These are phyloP conservation scores for Henningerozyma blattae DNA, from an alignment of 805 yeast genomes.

Conservation along the genomic window DNA sequence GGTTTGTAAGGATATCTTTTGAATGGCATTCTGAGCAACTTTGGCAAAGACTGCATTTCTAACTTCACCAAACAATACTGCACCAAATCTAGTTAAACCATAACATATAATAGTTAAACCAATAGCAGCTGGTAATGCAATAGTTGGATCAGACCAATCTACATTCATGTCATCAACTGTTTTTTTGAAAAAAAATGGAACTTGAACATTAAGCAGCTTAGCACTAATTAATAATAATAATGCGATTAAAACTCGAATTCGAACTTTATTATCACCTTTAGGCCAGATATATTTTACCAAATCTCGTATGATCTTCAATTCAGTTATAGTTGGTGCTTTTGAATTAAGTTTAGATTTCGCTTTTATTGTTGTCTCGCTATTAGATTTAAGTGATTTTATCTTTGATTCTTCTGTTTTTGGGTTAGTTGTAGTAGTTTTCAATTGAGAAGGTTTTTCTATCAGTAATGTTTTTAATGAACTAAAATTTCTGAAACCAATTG, in stretches of 20 bases:
- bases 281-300: slow-evolving; percentile 75
- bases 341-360: no score
- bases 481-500: no score
- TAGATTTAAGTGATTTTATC: no score
- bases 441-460: no score
- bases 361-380: no score
- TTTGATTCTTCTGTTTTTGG: no score
- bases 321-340: slow-evolving; percentile 25
- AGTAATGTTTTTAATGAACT: no score
- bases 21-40: slow-evolving; percentile 90
- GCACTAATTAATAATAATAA: slow-evolving; percentile 62
- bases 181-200: slow-evolving; percentile 83
- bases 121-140: slow-evolving; percentile 41
- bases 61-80: slow-evolving; percentile 87
- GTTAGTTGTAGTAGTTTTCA: no score
- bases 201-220: slow-evolving; percentile 84
- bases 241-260: slow-evolving; percentile 66
- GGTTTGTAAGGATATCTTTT: slow-evolving; percentile 78
- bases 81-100: slow-evolving; percentile 89
- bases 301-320: slow-evolving; percentile 44
- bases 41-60: slow-evolving; percentile 92
- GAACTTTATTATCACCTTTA: slow-evolving; percentile 50
- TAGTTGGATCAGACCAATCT: slow-evolving; percentile 63
- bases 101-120: slow-evolving; percentile 69
- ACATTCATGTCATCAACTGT: slow-evolving; percentile 89